Percentiles rank a stretch among this genome's conserved stretches.
Conservation (phyloP, 345 rosid genomes). For the Populus davidiana region DNA sequence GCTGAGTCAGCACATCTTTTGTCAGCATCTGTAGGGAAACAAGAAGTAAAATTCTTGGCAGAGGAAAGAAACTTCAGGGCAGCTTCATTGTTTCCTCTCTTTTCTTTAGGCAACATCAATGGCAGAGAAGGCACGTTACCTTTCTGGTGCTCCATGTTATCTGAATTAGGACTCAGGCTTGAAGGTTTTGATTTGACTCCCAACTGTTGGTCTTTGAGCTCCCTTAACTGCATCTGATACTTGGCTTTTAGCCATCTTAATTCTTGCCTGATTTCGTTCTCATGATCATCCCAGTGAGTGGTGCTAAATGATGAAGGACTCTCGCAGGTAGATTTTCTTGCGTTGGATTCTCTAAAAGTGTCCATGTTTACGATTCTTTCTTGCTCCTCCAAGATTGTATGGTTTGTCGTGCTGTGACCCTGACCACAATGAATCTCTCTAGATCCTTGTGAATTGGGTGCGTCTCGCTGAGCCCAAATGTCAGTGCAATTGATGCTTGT, state of each 20-base stretch:
- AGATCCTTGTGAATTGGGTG: constrained; percentile 25
- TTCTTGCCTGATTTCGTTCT: constrained; percentile 78
- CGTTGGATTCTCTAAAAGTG: constrained; percentile 21
- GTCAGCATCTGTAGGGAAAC: constrained; percentile 9
- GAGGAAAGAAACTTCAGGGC: constrained; percentile 10
- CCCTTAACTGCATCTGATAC: constrained; percentile 59
- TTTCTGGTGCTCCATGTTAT: constrained; percentile 12
- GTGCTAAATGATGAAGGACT: constrained; percentile 14
- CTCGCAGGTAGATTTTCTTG: constrained; percentile 23
- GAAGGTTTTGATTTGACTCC: constrained; percentile 26
- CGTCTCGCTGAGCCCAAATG: constrained; percentile 61
- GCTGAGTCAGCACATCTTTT: constrained; percentile 20
- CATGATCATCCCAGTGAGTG: constrained; percentile 41
- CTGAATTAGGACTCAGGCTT: constrained; percentile 11
- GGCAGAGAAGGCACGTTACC: constrained; percentile 13
- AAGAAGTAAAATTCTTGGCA: constrained; percentile 10
- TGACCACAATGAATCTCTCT: constrained; percentile 50
- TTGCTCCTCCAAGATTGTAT: constrained; percentile 11
- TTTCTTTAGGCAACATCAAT: constrained; percentile 9
- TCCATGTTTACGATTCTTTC: constrained; percentile 43
- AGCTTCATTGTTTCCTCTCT: constrained; percentile 11
- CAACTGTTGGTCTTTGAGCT: constrained; percentile 48
- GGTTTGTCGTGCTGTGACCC: constrained; percentile 14
- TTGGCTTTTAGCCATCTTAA: constrained; percentile 91
- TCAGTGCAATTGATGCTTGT: constrained; percentile 41